Base-by-base conservation (phyloP, 2,329 filamentous ascomycete species). In the Kalmusia sp. region DNA sequence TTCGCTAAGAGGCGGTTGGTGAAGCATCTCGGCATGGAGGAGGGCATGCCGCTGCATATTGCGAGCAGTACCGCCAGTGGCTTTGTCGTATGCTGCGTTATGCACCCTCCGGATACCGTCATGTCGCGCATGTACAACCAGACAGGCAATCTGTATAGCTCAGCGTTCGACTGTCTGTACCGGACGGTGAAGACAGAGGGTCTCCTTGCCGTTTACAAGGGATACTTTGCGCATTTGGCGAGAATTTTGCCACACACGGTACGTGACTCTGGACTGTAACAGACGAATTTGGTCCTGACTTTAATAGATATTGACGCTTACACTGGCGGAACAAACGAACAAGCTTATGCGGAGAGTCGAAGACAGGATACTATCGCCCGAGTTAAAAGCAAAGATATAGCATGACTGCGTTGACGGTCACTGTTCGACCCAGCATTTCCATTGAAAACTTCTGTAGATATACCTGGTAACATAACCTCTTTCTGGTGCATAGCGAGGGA, bases 101-200 rank as follows among this genome's bases (percentile, higher is more conserved):
- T 99, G 95, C 95, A 99, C 70, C 95, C 95, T 49, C 95, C 95
- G 84, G 95, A 99, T 75, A 99, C 95, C 4, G 91, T 99, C 77
- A 99, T 99, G 95, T 95, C 92, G 57, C 89, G 95, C 58, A 88
- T 99, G 82, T 99, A 99, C 82, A 99, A 99, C 80, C 95, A 99
- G 76, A 96, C 93, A 57, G 95, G 95, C 47, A 96, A 97, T 72
- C 83, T 99, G n/a, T 99, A 99, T 81, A 88, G 84, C 63, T 90
- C 93, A 53, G 91, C 96, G 4, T 90, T 96, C 59, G 95, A 99
- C 77, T 99, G 95, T 73, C 77, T 98, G 55, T 86, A 84, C 72
- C 93, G 96, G 79, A 99, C 95, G 0, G 83, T 99, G 56, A 89
- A 88, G 72, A 96, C 92, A 0, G 95, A 99, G 74, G 95, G 95